These are phyloP conservation scores for Kwoniella europaea DNA, from an alignment of 768 basidiomycete species.

Conservation along the genomic window DNA sequence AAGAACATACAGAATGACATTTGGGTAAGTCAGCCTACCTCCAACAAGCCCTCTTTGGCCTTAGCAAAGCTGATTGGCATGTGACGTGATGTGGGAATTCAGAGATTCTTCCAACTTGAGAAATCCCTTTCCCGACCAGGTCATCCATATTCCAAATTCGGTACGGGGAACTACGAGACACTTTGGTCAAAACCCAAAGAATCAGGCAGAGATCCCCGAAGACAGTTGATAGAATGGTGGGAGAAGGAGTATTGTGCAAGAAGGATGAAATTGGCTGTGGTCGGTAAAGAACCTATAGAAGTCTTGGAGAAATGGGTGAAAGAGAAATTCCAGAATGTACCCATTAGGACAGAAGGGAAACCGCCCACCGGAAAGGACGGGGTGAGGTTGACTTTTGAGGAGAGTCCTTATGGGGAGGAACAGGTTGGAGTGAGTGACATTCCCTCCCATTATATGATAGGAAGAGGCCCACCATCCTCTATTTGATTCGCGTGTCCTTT, in stretches of 20 bases:
- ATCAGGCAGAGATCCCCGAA: conserved; percentile 58
- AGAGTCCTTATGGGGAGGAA: conserved; percentile 45
- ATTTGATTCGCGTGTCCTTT: too few species aligned
- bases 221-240: conserved; percentile 61
- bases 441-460: too few species aligned
- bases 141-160: conserved; percentile 90
- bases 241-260: conserved; percentile 59
- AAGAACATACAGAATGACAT: conserved; percentile 73
- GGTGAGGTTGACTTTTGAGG: conserved; percentile 46
- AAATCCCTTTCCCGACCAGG: conserved; percentile 79
- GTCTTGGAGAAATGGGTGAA: conserved; percentile 54
- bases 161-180: conserved; percentile 71
- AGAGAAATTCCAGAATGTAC: conserved; percentile 53
- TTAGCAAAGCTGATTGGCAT: not conserved
- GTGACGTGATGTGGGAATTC: conserved; percentile 2
- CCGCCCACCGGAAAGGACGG: conserved; percentile 41
- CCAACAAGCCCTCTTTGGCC: conserved; percentile 27
- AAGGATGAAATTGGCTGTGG: conserved; percentile 66
- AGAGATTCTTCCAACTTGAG: conserved; percentile 88
- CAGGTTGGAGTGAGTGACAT: conserved; percentile 48
- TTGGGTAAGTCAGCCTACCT: conserved; percentile 67
- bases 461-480: too few species aligned
- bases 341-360: conserved; percentile 43
- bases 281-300: conserved; percentile 58
- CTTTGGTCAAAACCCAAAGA: conserved; percentile 59